phyloP scores from a whole-genome alignment of 495 filamentous ascomycete genomes.

The Annulohypoxylon nitens region DNA sequence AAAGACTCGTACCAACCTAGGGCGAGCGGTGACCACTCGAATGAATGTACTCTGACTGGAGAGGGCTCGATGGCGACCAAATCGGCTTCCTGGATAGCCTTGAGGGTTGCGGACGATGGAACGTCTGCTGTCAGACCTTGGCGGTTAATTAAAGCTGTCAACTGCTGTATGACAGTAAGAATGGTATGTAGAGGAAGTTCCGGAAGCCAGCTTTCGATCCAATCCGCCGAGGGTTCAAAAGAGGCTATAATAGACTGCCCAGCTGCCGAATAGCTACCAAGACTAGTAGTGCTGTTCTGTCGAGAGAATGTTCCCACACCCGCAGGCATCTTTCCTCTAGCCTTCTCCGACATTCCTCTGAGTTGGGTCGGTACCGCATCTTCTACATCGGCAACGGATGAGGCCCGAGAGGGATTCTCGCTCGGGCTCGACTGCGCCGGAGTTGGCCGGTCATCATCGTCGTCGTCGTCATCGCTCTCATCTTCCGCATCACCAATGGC shows the following conservation, averaged over 20 bases:
- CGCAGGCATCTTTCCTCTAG: constrained; percentile 95
- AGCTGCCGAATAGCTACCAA: constrained; percentile 73
- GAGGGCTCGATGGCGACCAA: constrained; percentile 78
- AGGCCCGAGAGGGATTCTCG: constrained; percentile 74
- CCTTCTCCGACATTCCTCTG: constrained; percentile 98
- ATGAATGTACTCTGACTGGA: constrained; percentile 83
- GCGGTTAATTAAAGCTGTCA: constrained; percentile 63
- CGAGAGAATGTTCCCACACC: constrained; percentile 85
- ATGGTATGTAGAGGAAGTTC: constrained; percentile 92
- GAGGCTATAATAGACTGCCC: constrained; percentile 63
- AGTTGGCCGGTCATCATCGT: constrained; percentile 73
- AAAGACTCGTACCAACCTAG: constrained; percentile 97
- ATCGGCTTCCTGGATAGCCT: constrained; percentile 57
- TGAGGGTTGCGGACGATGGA: constrained; percentile 53
- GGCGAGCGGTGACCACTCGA: constrained; percentile 93
- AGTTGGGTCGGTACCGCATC: constrained; percentile 88
- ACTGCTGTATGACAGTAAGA: constrained; percentile 79
- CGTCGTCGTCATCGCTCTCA: constrained; percentile 80
- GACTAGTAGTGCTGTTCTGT: constrained; percentile 90
- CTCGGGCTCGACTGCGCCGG: constrained; percentile 80
- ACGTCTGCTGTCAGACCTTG: constrained; percentile 55
- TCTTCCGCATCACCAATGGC: constrained; percentile 88
- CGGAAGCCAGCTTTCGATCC: constrained; percentile 96
- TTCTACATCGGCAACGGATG: constrained; percentile 80
- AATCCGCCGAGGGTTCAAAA: constrained; percentile 81